phyloP scores from a whole-genome alignment of 2,329 filamentous ascomycete species.

The Plenodomus lindquistii region DNA sequence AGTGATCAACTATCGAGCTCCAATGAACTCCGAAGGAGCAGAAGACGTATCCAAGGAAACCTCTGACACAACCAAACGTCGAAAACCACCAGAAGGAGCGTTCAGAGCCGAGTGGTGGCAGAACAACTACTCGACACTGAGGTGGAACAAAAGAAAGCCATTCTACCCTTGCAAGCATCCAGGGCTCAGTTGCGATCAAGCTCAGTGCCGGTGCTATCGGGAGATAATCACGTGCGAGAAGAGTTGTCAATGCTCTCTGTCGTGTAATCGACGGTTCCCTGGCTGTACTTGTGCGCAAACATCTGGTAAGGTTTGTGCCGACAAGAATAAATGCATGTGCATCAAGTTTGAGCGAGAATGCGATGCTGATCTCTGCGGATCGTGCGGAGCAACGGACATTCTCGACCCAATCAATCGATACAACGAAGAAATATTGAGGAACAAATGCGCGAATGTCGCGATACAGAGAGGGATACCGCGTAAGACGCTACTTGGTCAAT shows the following conservation, averaged over 20 bases:
- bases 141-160: conserved; percentile 60
- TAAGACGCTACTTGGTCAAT: conserved; percentile 69
- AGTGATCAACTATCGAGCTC: conserved; percentile 29
- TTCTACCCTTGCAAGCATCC: conserved; percentile 71
- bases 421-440: conserved; percentile 59
- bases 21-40: conserved; percentile 18
- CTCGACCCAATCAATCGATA: conserved; percentile 70
- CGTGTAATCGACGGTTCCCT: conserved; percentile 57
- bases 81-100: conserved; percentile 12
- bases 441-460: conserved; percentile 71
- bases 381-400: conserved; percentile 70
- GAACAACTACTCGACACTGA: conserved; percentile 51
- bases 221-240: conserved; percentile 71
- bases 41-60: conserved; percentile 5
- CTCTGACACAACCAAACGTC: neutral
- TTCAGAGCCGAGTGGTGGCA: conserved; percentile 26
- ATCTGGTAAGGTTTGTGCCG: conserved; percentile 45
- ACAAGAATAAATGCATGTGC: conserved; percentile 65
- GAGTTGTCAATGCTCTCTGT: conserved; percentile 67
- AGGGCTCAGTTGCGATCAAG: conserved; percentile 61
- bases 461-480: conserved; percentile 71
- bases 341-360: conserved; percentile 75
- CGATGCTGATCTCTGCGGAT: conserved; percentile 73
- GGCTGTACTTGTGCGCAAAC: conserved; percentile 47
- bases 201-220: conserved; percentile 64